These are phyloP conservation scores for Sordariomycetes sp. DNA, from an alignment of 2,329 filamentous ascomycete genomes.

Conservation along the genomic window DNA sequence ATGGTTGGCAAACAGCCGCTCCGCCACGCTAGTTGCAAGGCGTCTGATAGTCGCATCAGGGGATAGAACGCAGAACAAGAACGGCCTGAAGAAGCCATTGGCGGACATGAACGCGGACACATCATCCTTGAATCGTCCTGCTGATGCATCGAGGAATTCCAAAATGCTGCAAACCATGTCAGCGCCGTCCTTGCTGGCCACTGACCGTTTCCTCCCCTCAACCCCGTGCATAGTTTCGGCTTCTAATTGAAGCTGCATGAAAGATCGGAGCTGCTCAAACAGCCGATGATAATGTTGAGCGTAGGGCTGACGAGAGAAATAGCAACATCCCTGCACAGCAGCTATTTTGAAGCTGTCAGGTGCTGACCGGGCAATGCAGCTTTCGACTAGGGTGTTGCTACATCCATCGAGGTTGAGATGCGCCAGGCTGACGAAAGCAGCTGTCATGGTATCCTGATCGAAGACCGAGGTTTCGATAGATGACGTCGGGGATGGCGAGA, in stretches of 20 bases:
- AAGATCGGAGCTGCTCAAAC: slow-evolving; percentile 44
- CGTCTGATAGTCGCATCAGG: slow-evolving; percentile 38
- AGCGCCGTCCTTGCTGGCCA: slow-evolving; percentile 3
- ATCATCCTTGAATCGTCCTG: slow-evolving; percentile 18
- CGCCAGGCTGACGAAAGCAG: slow-evolving; percentile 55
- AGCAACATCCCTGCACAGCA: slow-evolving; percentile 51
- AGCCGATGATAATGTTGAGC: slow-evolving; percentile 42
- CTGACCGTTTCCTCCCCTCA: slow-evolving; percentile 1
- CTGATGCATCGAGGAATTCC: slow-evolving; percentile 47
- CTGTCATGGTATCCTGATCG: slow-evolving; percentile 57
- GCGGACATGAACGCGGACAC: slow-evolving; percentile 13
- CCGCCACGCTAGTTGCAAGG: slow-evolving; percentile 37
- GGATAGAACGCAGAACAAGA: slow-evolving; percentile 45
- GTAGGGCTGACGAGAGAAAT: slow-evolving; percentile 47
- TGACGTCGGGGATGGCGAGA: slow-evolving; percentile 1
- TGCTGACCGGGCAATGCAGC: slow-evolving; percentile 46
- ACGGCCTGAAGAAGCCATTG: slow-evolving; percentile 34
- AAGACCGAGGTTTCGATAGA: slow-evolving; percentile 37
- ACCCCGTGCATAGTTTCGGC: slow-evolving; percentile 1
- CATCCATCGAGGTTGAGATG: slow-evolving; percentile 52
- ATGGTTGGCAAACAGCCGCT: slow-evolving; percentile 31
- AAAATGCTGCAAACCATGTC: slow-evolving; percentile 34
- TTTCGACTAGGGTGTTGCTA: slow-evolving; percentile 45
- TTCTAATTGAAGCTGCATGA: slow-evolving; percentile 48
- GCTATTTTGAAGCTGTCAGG: slow-evolving; percentile 54